Evolutionary conservation across 495 filamentous ascomycete species (phyloP).

Genomic region (Penicillium longicatenatum): DNA sequence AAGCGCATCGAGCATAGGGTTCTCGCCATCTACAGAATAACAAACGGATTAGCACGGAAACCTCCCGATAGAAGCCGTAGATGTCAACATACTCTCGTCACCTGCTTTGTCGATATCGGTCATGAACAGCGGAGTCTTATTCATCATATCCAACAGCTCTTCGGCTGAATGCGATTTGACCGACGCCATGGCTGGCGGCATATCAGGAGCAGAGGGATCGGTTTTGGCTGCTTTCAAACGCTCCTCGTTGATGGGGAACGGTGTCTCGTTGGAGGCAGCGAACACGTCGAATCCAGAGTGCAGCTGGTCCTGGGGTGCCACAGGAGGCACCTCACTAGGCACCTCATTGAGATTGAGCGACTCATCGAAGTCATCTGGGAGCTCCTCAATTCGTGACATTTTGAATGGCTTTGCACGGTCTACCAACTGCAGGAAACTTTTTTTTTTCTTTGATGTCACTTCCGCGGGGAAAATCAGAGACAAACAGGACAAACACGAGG

Average conservation of each 20-base stretch:
- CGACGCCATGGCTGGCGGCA: constrained; percentile 63
- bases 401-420: constrained; percentile 3
- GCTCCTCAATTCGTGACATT: constrained; percentile 53
- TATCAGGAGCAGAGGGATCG: constrained; percentile 35
- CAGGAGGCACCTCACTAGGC: constrained; percentile 24
- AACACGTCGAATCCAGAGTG: constrained; percentile 27
- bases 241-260: constrained; percentile 49
- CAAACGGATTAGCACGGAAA: background rate
- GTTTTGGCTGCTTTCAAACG: constrained; percentile 35
- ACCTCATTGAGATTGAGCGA: constrained; percentile 39
- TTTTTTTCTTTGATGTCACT: constrained; percentile 15
- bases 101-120: constrained; percentile 76
- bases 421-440: constrained; percentile 8
- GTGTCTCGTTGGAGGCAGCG: constrained; percentile 35
- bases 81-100: constrained; percentile 48
- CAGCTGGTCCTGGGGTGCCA: constrained; percentile 15
- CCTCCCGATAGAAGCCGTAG: constrained; percentile 7
- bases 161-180: constrained; percentile 64
- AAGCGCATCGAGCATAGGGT: constrained; percentile 79
- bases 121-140: constrained; percentile 91
- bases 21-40: constrained; percentile 53
- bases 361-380: constrained; percentile 53
- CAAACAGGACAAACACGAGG: constrained; percentile 48
- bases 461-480: constrained; percentile 9
- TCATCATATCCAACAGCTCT: constrained; percentile 73